phyloP scores from a whole-genome alignment of 2,329 filamentous ascomycete genomes.

The Microcyclosporella mali region DNA sequence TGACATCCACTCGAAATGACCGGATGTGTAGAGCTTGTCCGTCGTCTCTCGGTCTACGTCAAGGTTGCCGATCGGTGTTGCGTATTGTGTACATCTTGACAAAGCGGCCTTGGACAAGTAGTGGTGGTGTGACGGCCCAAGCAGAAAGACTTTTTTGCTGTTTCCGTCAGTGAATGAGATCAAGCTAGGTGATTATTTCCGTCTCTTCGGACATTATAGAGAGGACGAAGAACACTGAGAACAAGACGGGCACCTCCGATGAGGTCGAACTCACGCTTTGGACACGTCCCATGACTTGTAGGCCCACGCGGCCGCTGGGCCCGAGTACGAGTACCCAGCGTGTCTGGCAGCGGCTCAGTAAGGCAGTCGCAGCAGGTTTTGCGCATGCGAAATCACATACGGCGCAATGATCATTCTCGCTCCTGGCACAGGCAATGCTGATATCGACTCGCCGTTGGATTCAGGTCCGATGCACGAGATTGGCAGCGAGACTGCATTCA shows the following conservation, averaged over 20 bases:
- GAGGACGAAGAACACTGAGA: background rate
- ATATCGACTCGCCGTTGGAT: constrained; percentile 32
- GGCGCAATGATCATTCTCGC: constrained; percentile 87
- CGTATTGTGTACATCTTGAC: constrained; percentile 63
- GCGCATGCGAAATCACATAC: constrained; percentile 44
- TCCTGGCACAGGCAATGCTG: constrained; percentile 59
- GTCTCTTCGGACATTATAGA: background rate
- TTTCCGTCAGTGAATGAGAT: constrained; percentile 9
- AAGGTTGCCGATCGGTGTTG: constrained; percentile 68
- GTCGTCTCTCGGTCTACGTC: constrained; percentile 56
- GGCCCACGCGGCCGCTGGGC: constrained; percentile 85
- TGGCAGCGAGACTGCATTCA: constrained; percentile 62
- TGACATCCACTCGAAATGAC: constrained; percentile 61
- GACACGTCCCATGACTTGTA: constrained; percentile 84
- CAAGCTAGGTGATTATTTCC: background rate
- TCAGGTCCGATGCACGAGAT: constrained; percentile 55
- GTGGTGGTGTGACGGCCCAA: constrained; percentile 87
- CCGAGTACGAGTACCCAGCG: constrained; percentile 89
- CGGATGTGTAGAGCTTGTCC: constrained; percentile 46
- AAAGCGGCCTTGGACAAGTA: constrained; percentile 72
- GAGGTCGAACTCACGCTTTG: constrained; percentile 55
- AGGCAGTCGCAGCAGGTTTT: no score
- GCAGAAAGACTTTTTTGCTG: constrained; percentile 80
- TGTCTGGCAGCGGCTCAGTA: constrained; percentile 54
- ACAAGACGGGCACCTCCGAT: no score